Evolutionary conservation across 768 basidiomycete genomes (phyloP), one percentile per base, ranked within the genome.

Genomic region (Clitopilus passeckerianus): DNA sequence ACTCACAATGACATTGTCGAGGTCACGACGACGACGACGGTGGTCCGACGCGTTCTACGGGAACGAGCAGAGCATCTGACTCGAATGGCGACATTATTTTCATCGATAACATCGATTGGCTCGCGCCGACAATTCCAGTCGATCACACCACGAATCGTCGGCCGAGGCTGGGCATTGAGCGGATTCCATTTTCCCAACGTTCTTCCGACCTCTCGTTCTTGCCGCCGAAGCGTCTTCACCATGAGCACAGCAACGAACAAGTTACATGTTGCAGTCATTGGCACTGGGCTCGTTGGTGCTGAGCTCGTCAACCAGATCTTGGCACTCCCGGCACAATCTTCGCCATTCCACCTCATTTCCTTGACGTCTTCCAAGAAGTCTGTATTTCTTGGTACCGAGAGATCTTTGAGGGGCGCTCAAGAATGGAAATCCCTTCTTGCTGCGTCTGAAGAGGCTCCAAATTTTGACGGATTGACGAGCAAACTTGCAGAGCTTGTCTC

Each of bases 271-370:
- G 93, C 93, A 46, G 80, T 97, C 63, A 80, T 98, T 58, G 97
- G 97, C 59, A 83, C 93, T 33, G 97, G 97, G 2, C 90, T 96
- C 56, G 97, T 99, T 23, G 97, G 97, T 27, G 79, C 84, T 41
- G 92, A 93, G 68, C 84, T 98, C 66, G 79, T 98, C 71, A 72
- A 80, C 43, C 97, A 98, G 72, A 80, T 98, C 22, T 79, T 85
- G 53, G 77, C 86, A 12, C 80, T 87, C 34, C 86, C 89, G 1
- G 61, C 77, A n/a, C 75, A 83, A 34, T 64, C 66, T 66, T 75
- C 77, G 24, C 81, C 80, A 8, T 86, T 91, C 77, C 79, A 74
- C 54, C 76, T 94, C 66, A 77, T 89, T 66, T 85, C 87, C 16
- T 77, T 92, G 59, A 80, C 87, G 52, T 87, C 88, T 22, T 89